These are phyloP conservation scores for Fusarium annulatum DNA, from an alignment of 2,329 filamentous ascomycete species.

Conservation along the genomic window DNA sequence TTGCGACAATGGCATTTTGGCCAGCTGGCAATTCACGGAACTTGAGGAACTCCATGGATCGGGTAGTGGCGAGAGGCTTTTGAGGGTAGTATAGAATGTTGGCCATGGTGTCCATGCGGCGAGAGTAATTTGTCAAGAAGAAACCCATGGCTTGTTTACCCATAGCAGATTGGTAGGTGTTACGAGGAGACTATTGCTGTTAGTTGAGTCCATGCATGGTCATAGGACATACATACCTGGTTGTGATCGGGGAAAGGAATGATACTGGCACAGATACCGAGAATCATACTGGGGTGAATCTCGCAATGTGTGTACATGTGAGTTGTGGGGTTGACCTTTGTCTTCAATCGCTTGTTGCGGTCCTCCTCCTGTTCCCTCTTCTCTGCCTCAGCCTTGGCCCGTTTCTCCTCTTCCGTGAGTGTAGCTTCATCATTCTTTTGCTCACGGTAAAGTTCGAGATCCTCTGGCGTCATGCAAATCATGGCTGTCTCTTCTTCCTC, in stretches of 20 bases:
- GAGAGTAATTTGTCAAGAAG: constrained; percentile 95
- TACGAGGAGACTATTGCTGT: constrained; percentile 82
- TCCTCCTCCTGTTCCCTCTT: constrained; percentile 61
- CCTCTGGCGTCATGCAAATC: constrained; percentile 99
- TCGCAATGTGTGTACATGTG: constrained; percentile 98
- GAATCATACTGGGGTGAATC: constrained; percentile 98
- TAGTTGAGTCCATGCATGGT: neutral
- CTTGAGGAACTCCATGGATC: constrained; percentile 98
- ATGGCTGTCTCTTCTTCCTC: constrained; percentile 99
- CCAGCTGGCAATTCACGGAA: constrained; percentile 97
- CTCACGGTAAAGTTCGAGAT: constrained; percentile 81
- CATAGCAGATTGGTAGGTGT: constrained; percentile 99
- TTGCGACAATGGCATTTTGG: constrained; percentile 98
- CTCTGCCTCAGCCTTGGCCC: constrained; percentile 57
- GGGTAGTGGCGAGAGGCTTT: constrained; percentile 94
- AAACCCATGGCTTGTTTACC: constrained; percentile 99
- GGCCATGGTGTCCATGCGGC: constrained; percentile 99
- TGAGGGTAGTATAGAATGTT: constrained; percentile 99
- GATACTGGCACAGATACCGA: constrained; percentile 98
- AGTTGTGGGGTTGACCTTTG: constrained; percentile 85
- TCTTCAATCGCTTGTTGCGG: constrained; percentile 87
- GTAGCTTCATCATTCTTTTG: constrained; percentile 72
- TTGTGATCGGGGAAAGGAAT: constrained; percentile 99
- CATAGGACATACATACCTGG: constrained; percentile 64
- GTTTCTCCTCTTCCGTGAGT: constrained; percentile 22